These are phyloP conservation scores for Lithohypha guttulata DNA, from an alignment of 2,329 filamentous ascomycete species.

Conservation along the genomic window DNA sequence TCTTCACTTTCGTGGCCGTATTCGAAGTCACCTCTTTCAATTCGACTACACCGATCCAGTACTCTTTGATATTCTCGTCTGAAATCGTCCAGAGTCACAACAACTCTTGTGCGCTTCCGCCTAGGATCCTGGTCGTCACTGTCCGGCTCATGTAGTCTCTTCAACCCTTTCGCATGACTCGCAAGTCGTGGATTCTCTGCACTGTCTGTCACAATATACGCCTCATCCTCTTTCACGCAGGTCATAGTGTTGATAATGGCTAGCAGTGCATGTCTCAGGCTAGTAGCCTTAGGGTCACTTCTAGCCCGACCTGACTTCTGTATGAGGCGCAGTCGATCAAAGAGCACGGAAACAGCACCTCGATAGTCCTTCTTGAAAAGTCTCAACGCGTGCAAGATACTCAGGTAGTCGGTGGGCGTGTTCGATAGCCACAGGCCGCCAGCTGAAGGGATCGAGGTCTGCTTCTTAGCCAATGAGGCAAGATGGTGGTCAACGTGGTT, in stretches of 20 bases:
- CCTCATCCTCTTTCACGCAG: constrained; percentile 70
- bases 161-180: constrained; percentile 11
- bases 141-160: constrained; percentile 8
- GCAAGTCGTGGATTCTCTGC: constrained; percentile 8
- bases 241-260: constrained; percentile 85
- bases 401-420: constrained; percentile 60
- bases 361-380: constrained; percentile 77
- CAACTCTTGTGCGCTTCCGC: constrained; percentile 44
- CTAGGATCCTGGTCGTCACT: constrained; percentile 18
- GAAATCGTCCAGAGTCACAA: constrained; percentile 77
- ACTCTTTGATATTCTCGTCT: constrained; percentile 83
- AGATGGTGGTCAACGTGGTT: constrained; percentile 72
- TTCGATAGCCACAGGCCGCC: constrained; percentile 14
- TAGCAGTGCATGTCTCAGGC: constrained; percentile 61
- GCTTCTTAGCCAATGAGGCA: constrained; percentile 56
- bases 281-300: constrained; percentile 41
- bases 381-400: constrained; percentile 84
- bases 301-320: constrained; percentile 24
- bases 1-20: constrained; percentile 41
- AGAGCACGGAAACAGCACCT: constrained; percentile 50
- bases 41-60: constrained; percentile 75
- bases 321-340: constrained; percentile 23
- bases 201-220: constrained; percentile 54
- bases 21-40: constrained; percentile 81
- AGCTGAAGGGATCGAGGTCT: constrained; percentile 29